Evolutionary conservation across 495 filamentous ascomycete species (phyloP), one percentile per base, ranked within the genome.

Genomic region (Hypoxylon cercidicola): DNA sequence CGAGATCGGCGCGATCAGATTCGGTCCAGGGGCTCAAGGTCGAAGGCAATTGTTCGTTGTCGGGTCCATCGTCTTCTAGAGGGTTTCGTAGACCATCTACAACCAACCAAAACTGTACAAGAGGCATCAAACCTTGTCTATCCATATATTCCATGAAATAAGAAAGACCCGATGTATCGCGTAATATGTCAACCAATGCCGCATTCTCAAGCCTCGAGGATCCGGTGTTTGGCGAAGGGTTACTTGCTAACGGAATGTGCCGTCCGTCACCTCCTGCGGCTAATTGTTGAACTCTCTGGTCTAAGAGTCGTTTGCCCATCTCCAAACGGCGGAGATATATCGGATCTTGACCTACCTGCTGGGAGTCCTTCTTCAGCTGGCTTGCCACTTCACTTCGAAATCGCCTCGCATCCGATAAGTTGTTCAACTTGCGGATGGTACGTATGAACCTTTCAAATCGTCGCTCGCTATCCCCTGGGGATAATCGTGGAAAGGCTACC

Each of bases 81-180:
- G 96, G 96, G 72, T 95, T 96, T n/a, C 96, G 89, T 70, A 98
- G 89, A 1, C 96, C 93, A 78, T 98, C 95, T 13, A 98, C 96
- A 19, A 98, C 94, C 43, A 99, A 89, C 93, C 93, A 99, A 75
- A 97, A 99, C 72, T 99, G 96, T 0, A 99, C 95, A 37, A 97
- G 77, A 12, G 89, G 84, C 88, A 97, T 93, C 5, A 96, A 82
- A 25, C 85, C 80, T 71, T 91, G 89, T 23, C 94, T 90, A 74
- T 99, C 96, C 96, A 98, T 97, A 73, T 93, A 97, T 70, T 99
- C 96, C 96, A 98, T 99, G 73, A 98, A 97, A 72, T 97, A 99
- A 10, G 93, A 97, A 13, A 98, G 80, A 5, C 93, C 93, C 1
- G 94, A 88, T 8, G 94, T 87, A 74, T 95, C 90, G 62, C 93